phyloP scores from a whole-genome alignment of 441 rosid genomes.

The Adansonia gregorii region DNA sequence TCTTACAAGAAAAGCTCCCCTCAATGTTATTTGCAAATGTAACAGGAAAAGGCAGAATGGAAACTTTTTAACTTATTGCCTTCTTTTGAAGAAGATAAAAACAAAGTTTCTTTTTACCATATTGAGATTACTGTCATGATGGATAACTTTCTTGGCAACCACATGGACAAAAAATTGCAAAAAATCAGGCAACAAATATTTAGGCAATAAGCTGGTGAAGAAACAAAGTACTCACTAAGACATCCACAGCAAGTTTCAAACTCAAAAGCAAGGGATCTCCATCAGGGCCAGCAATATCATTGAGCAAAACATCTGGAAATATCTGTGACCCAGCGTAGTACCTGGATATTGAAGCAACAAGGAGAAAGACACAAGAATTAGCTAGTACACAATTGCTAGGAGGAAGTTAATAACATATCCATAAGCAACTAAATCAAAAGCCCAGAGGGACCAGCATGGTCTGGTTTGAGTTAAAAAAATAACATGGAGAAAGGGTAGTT shows the following conservation, averaged over 20 bases:
- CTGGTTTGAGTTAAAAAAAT: constrained; percentile 15
- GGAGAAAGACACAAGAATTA: constrained; percentile 26
- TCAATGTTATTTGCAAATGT: not conserved
- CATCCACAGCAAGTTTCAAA: constrained; percentile 95
- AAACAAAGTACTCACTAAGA: constrained; percentile 69
- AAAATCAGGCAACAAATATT: not conserved
- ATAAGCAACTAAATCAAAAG: constrained; percentile 11
- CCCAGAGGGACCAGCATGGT: not conserved
- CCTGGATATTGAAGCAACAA: constrained; percentile 50
- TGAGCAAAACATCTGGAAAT: constrained; percentile 94
- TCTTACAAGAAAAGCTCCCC: not conserved
- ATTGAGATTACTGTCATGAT: not conserved
- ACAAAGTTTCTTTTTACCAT: not conserved
- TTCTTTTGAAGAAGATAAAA: not conserved
- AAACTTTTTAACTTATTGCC: not conserved
- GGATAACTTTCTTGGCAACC: constrained; percentile 5
- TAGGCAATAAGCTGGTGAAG: constrained; percentile 15
- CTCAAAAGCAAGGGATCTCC: constrained; percentile 88
- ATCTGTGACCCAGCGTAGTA: constrained; percentile 78
- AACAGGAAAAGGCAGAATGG: not conserved
- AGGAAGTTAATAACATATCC: not conserved
- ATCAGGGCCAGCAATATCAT: constrained; percentile 91
- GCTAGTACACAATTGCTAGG: not conserved
- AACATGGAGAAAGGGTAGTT: constrained; percentile 3
- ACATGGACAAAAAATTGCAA: not conserved